phyloP scores from a whole-genome alignment of 805 yeast species.

The Nakazawaea ernobii region DNA sequence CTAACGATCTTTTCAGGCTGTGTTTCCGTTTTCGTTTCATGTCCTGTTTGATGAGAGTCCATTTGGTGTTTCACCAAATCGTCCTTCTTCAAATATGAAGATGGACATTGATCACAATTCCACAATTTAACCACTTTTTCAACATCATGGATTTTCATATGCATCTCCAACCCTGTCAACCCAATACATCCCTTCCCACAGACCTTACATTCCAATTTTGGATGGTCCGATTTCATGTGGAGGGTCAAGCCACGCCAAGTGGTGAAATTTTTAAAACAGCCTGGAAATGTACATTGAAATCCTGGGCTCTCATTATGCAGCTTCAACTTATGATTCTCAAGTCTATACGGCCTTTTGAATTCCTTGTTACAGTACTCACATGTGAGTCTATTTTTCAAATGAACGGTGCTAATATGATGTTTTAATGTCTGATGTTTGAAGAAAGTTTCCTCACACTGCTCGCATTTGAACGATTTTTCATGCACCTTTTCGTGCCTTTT shows the following conservation, averaged over 20 bases:
- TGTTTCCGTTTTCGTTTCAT: conserved; percentile 13
- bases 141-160: conserved; percentile 66
- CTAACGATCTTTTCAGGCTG: background rate
- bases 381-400: conserved; percentile 44
- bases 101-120: conserved; percentile 55
- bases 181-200: conserved; percentile 77
- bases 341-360: conserved; percentile 58
- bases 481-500: conserved; percentile 82
- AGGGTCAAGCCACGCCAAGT: conserved; percentile 70
- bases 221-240: conserved; percentile 71
- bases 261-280: conserved; percentile 54
- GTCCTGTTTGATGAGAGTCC: conserved; percentile 32
- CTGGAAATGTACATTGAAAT: conserved; percentile 57
- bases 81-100: conserved; percentile 48
- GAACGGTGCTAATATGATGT: conserved; percentile 63
- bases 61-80: conserved; percentile 54
- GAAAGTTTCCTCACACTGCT: conserved; percentile 61
- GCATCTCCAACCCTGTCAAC: conserved; percentile 60
- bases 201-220: conserved; percentile 53
- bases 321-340: conserved; percentile 61
- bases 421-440: conserved; percentile 71
- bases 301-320: conserved; percentile 52
- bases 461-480: conserved; percentile 60
- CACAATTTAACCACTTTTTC: conserved; percentile 48
- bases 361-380: conserved; percentile 61